Conservation (phyloP, 345 rosid species). For the Pelargonium nanum region DNA sequence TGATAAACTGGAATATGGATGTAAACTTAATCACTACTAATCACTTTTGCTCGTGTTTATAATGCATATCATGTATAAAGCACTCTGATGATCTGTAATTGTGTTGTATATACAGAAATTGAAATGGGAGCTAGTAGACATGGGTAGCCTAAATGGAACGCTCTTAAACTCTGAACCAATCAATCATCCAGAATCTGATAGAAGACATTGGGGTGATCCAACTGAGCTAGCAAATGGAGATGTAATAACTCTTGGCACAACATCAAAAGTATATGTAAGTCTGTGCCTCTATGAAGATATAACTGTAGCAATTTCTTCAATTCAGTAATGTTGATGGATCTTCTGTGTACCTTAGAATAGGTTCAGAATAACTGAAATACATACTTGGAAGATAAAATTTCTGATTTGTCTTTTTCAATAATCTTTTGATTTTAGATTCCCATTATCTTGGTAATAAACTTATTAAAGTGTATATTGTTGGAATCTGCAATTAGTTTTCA, state of each 20-base stretch:
- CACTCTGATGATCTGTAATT: background rate
- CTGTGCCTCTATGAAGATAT: background rate
- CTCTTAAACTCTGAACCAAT: slow-evolving; percentile 61
- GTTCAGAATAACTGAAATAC: too few species aligned
- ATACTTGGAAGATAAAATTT: too few species aligned
- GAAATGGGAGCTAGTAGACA: slow-evolving; percentile 93
- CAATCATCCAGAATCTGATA: slow-evolving; percentile 53
- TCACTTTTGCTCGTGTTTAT: slow-evolving; percentile 8
- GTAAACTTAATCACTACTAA: slow-evolving; percentile 29
- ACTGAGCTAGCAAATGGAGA: slow-evolving; percentile 72
- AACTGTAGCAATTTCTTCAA: background rate
- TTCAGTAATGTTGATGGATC: background rate
- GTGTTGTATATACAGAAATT: slow-evolving; percentile 46
- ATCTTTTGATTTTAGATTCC: too few species aligned
- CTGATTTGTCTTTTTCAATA: too few species aligned
- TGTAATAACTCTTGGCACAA: slow-evolving; percentile 76
- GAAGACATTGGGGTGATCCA: slow-evolving; percentile 72
- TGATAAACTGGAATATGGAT: slow-evolving; percentile 80
- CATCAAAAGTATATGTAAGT: slow-evolving; percentile 66
- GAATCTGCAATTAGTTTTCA: background rate
- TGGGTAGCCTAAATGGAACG: slow-evolving; percentile 98
- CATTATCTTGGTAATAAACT: too few species aligned
- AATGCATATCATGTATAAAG: slow-evolving; percentile 10
- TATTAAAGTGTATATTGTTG: background rate
- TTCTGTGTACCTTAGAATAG: background rate